Conservation (phyloP, 176 grass and related monocot species). For the Cocos nucifera region DNA sequence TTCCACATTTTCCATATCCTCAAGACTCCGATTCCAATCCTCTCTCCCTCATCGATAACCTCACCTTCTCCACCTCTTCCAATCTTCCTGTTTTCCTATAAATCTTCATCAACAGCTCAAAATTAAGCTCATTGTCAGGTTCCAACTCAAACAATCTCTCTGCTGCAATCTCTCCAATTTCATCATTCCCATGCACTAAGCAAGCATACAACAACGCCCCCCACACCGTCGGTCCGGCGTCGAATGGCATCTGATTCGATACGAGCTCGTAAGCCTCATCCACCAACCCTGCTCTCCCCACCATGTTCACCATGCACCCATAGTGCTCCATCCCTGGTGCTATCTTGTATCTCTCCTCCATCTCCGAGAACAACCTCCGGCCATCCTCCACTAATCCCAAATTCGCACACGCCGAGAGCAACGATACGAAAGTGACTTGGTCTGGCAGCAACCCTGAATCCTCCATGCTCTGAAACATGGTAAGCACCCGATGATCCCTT, state of each 20-base stretch:
- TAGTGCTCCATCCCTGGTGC: conserved; percentile 38
- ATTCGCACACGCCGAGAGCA: conserved; percentile 42
- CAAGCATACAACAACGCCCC: conserved; percentile 42
- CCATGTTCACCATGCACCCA: conserved; percentile 44
- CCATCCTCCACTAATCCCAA: conserved; percentile 38
- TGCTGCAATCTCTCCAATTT: conserved; percentile 14
- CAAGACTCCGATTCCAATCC: conserved; percentile 8
- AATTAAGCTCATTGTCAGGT: conserved; percentile 35
- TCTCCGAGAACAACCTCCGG: conserved; percentile 38
- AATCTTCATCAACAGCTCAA: conserved; percentile 26
- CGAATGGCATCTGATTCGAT: conserved; percentile 17
- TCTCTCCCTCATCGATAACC: conserved; percentile 35
- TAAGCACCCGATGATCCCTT: conserved; percentile 24
- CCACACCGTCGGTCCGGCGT: conserved; percentile 26
- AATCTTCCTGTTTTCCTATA: conserved; percentile 19
- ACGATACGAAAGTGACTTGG: conserved; percentile 22
- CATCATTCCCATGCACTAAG: conserved; percentile 19
- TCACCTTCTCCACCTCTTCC: conserved; percentile 25
- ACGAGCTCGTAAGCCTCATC: conserved; percentile 36
- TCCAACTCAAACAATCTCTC: conserved; percentile 39
- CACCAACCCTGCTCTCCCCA: conserved; percentile 32
- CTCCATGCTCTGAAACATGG: conserved; percentile 42
- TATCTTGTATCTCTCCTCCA: conserved; percentile 36
- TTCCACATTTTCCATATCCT: too few species aligned
- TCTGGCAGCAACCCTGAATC: conserved; percentile 30